Evolutionary conservation across 176 grass and related monocot species (phyloP), one percentile per base, ranked within the genome.

Genomic region (Puya raimondii): DNA sequence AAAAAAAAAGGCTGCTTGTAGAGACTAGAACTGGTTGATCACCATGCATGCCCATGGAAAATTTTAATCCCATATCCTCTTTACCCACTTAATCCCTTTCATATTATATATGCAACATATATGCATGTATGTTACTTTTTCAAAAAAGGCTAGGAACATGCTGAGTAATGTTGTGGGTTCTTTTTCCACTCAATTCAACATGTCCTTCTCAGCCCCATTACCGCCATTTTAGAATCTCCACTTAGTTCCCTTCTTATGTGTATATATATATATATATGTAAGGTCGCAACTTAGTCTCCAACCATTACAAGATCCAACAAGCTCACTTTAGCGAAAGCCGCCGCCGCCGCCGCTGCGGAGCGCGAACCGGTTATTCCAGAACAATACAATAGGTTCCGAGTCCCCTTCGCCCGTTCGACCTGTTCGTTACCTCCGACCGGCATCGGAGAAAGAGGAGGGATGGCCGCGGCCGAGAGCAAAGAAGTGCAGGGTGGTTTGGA

Each of bases 381-480:
- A 42, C 5, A 18, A 14, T 72, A 64, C 73, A 70, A 70, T 68
- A 70, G 59, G 72, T 67, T 65, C 68, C 68, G 64, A 26, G 47
- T 42, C 49, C 17, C 70, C 69, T 53, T 12, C 10, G 26, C 33
- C 33, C 33, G 51, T 33, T 59, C 27, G 2, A 65, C 23, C 50
- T 1, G 21, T 72, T 66, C 56, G 11, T 29, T 52, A 22, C 48
- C 61, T 53, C 21, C 52, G 47, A 10, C 68, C 75, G 9, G 22
- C 25, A 57, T 1, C 65, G 73, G 74, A 18, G 51, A 18, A 12
- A 72, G 3, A 64, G 73, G 74, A 15, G 47, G 14, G 12, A 72
- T 74, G 79, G 79, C 72, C 33, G 86, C 86, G 88, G 85, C 76
- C 0, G 48, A 52, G 25, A 64, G 58, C 49, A 48, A 25, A 64